phyloP scores from a whole-genome alignment of 345 rosid genomes.

The Cochlearia excelsa region DNA sequence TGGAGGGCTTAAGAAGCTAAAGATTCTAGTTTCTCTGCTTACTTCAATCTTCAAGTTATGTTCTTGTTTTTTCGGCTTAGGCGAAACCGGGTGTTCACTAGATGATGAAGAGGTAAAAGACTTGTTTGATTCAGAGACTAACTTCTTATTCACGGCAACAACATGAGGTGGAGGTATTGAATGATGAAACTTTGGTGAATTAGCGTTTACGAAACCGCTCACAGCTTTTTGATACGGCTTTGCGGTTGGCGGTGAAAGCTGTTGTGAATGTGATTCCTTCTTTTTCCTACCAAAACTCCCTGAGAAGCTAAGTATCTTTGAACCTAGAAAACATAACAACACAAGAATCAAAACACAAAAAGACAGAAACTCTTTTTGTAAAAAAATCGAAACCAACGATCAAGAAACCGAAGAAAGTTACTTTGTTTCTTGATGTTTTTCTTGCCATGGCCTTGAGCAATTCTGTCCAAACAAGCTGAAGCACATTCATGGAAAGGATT shows the following conservation, averaged over 20 bases:
- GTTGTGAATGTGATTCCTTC: constrained; percentile 49
- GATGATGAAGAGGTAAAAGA: constrained; percentile 43
- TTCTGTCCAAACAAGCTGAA: constrained; percentile 37
- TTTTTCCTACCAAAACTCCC: constrained; percentile 64
- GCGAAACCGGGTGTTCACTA: constrained; percentile 27
- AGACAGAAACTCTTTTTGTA: neutral
- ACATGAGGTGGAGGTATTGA: constrained; percentile 35
- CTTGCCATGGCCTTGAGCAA: constrained; percentile 40
- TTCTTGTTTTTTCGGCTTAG: constrained; percentile 29
- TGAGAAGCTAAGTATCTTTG: constrained; percentile 44
- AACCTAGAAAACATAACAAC: constrained; percentile 39
- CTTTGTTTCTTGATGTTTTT: constrained; percentile 31
- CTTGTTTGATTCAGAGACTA: constrained; percentile 35
- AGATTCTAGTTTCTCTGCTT: constrained; percentile 5
- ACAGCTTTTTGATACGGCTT: constrained; percentile 28
- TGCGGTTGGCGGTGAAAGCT: constrained; percentile 40
- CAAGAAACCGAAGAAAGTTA: neutral
- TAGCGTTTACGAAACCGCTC: constrained; percentile 23
- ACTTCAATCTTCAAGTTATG: constrained; percentile 1
- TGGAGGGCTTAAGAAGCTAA: constrained; percentile 21
- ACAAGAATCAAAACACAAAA: constrained; percentile 12
- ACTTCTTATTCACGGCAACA: constrained; percentile 33
- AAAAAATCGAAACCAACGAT: neutral
- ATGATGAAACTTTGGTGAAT: constrained; percentile 32
- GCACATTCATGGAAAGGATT: constrained; percentile 42